These are phyloP conservation scores for Forsythia suspensa DNA, from an alignment of 257 asterid species.

Conservation along the genomic window DNA sequence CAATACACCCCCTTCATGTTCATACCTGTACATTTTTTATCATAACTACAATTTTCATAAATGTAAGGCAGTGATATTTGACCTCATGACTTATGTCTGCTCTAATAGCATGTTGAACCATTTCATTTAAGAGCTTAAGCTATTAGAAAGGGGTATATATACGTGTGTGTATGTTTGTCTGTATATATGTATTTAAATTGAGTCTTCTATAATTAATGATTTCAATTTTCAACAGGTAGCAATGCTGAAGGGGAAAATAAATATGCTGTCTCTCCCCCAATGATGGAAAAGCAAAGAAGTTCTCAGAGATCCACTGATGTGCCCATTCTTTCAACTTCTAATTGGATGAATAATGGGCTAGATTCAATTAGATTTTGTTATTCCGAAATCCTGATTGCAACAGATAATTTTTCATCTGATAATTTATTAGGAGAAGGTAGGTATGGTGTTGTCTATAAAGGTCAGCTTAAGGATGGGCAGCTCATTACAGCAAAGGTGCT, in stretches of 20 bases:
- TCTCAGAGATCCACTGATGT: conserved; percentile 30
- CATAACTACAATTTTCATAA: no score
- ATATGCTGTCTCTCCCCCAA: conserved; percentile 24
- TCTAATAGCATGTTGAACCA: no score
- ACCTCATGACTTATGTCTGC: background rate
- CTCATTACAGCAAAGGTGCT: conserved; percentile 55
- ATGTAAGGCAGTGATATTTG: background rate
- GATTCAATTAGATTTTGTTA: conserved; percentile 46
- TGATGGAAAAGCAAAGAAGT: conserved; percentile 23
- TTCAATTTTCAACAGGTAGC: conserved; percentile 26
- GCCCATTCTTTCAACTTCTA: conserved; percentile 33
- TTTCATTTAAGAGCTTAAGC: no score
- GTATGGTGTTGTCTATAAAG: conserved; percentile 62
- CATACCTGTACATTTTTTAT: no score
- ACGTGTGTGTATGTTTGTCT: background rate
- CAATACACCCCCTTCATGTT: background rate
- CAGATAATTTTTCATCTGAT: conserved; percentile 54
- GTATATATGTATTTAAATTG: background rate
- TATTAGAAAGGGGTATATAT: background rate
- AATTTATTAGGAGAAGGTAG: conserved; percentile 70
- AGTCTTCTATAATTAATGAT: background rate
- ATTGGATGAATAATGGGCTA: conserved; percentile 42
- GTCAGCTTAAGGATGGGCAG: conserved; percentile 59
- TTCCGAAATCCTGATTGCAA: conserved; percentile 58
- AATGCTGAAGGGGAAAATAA: conserved; percentile 25